These are phyloP conservation scores for Amoeboaphelidium protococcarum DNA, from an alignment of 371 early-diverging fungal species.

Conservation along the genomic window DNA sequence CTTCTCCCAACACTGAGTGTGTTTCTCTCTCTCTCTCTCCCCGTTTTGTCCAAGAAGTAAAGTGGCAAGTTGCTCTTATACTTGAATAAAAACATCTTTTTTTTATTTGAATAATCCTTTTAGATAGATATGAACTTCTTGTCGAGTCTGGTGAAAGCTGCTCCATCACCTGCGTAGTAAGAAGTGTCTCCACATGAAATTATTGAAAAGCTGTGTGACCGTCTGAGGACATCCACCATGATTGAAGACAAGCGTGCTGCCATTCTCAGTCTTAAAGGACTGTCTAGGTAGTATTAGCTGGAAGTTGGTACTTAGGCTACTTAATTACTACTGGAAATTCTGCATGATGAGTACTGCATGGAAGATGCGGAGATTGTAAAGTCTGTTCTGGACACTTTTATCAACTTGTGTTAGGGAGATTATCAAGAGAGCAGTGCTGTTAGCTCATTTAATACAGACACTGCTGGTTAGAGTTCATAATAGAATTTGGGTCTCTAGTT, in stretches of 20 bases:
- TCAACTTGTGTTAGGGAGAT: conserved; percentile 30
- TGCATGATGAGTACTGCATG: conserved; percentile 16
- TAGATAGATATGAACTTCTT: too few species aligned
- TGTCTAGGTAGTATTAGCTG: conserved; percentile 45
- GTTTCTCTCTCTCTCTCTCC: too few species aligned
- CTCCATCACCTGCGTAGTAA: too few species aligned
- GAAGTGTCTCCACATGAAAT: conserved; percentile 55
- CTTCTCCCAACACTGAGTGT: too few species aligned
- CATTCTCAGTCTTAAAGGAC: conserved; percentile 53
- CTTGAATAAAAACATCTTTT: too few species aligned
- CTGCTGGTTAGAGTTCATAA: background rate
- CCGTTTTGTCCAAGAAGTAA: too few species aligned
- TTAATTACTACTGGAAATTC: conserved; percentile 32
- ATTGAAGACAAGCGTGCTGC: conserved; percentile 70
- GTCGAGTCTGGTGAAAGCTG: too few species aligned
- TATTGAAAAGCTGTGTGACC: conserved; percentile 55
- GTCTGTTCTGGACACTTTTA: conserved; percentile 53
- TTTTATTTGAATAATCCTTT: too few species aligned
- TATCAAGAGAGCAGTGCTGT: conserved; percentile 3
- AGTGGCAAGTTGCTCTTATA: too few species aligned
- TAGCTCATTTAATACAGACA: background rate
- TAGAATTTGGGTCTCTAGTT: background rate
- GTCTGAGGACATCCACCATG: conserved; percentile 49
- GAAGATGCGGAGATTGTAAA: conserved; percentile 64
- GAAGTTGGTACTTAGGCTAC: conserved; percentile 59